Percentiles rank a stretch among this genome's conserved stretches.
Conservation (phyloP, 805 yeast species). For the Saccharomyces mikatae region DNA sequence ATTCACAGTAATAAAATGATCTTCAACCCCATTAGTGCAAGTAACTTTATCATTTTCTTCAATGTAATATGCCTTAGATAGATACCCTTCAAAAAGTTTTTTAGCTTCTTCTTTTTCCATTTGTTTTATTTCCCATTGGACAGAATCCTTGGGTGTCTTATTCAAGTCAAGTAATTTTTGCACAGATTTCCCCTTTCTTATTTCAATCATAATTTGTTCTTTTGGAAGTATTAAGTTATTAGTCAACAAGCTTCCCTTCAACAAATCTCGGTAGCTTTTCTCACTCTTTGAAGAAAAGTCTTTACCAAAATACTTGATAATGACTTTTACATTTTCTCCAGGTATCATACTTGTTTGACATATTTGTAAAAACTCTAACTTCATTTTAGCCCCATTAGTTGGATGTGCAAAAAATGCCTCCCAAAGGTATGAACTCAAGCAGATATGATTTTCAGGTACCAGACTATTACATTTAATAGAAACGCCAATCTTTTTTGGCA, state of each 20-base stretch:
- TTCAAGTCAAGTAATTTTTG: not conserved
- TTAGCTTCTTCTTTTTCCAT: not conserved
- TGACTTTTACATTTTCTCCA: not conserved
- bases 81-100: not conserved
- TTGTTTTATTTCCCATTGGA: not conserved
- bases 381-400: constrained; percentile 28
- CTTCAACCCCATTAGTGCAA: not conserved
- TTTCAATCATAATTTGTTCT: constrained; percentile 9
- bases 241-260: constrained; percentile 10
- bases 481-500: not conserved
- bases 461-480: not conserved
- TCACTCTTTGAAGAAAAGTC: constrained; percentile 13
- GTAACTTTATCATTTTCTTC: not conserved
- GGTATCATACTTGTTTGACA: not conserved
- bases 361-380: constrained; percentile 35
- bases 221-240: constrained; percentile 9
- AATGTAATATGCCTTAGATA: not conserved
- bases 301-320: not conserved
- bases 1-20: constrained; percentile 1
- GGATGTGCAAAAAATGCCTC: constrained; percentile 12
- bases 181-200: not conserved
- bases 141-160: not conserved
- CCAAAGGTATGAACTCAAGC: not conserved
- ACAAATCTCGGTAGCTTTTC: constrained; percentile 32
- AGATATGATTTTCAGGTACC: not conserved